These are phyloP conservation scores for Cutaneotrichosporon sp. DNA, from an alignment of 1,284 basidiomycete species.

Conservation along the genomic window DNA sequence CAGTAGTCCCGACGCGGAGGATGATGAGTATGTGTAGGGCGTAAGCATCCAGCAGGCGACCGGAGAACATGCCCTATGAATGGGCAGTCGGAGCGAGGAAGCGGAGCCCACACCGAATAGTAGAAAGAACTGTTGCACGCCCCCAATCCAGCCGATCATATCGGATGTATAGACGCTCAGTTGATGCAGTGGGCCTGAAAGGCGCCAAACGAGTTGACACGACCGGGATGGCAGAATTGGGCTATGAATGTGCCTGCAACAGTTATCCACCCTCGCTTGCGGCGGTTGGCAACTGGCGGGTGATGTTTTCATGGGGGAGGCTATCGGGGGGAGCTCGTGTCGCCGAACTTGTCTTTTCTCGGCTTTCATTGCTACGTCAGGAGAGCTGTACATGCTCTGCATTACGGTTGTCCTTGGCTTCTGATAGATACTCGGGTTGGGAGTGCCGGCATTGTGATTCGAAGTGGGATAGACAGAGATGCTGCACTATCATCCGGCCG, in stretches of 20 bases:
- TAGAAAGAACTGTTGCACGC: conserved; percentile 6
- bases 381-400: no score
- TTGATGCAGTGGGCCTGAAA: conserved; percentile 27
- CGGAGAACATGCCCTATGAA: neutral
- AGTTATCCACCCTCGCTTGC: conserved; percentile 5
- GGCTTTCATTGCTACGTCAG: no score
- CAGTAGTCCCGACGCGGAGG: no score
- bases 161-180: conserved; percentile 3
- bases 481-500: no score
- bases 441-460: no score
- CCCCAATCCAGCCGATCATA: conserved; percentile 6
- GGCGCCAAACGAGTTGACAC: conserved; percentile 28
- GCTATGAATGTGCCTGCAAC: conserved; percentile 4
- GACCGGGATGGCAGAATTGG: conserved; percentile 4
- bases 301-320: no score
- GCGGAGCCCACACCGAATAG: conserved; percentile 6
- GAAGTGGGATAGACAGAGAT: no score
- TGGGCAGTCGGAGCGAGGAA: no score
- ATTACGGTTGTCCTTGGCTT: no score
- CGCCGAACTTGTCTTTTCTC: no score
- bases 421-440: no score
- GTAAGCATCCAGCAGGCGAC: neutral
- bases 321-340: no score
- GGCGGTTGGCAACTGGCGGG: neutral
- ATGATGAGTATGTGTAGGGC: conserved; percentile 31